These are phyloP conservation scores for Hericium coralloides DNA, from an alignment of 768 basidiomycete species.

Conservation along the genomic window DNA sequence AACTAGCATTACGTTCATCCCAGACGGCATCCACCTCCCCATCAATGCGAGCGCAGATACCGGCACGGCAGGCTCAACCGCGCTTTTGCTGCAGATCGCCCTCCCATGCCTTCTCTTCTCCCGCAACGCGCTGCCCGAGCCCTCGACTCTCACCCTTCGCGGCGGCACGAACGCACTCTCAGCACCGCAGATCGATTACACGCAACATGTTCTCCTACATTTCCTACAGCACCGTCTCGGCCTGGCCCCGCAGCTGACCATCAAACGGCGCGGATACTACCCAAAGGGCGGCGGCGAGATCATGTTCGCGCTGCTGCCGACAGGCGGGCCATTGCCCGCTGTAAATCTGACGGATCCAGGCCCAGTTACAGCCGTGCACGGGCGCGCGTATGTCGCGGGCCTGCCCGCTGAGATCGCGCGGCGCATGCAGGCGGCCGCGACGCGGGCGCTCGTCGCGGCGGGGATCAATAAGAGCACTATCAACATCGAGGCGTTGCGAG, in stretches of 20 bases:
- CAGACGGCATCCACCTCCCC: constrained; percentile 33
- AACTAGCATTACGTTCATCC: constrained; percentile 42
- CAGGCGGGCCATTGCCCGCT: constrained; percentile 32
- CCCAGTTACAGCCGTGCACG: constrained; percentile 37
- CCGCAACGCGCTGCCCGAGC: constrained; percentile 7
- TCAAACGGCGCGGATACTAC: constrained; percentile 57
- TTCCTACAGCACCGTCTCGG: constrained; percentile 54
- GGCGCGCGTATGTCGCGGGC: constrained; percentile 58
- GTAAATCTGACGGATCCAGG: constrained; percentile 52
- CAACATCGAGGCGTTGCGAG: constrained; percentile 20
- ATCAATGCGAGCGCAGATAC: constrained; percentile 37
- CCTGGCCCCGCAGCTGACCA: constrained; percentile 31
- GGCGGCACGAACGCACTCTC: constrained; percentile 68
- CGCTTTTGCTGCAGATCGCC: constrained; percentile 62
- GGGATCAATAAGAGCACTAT: constrained; percentile 6
- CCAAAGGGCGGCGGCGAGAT: constrained; percentile 69
- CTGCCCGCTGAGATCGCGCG: constrained; percentile 48
- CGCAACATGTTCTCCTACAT: constrained; percentile 54
- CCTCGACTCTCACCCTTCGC: constrained; percentile 43
- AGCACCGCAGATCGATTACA: constrained; percentile 75
- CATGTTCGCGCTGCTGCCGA: constrained; percentile 26
- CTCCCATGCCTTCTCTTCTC: constrained; percentile 62
- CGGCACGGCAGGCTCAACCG: constrained; percentile 61
- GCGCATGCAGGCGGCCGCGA: constrained; percentile 50
- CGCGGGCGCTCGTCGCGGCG: neutral